Evolutionary conservation across 2,329 filamentous ascomycete genomes (phyloP).

Genomic region (Arthrobotrys megalospora): DNA sequence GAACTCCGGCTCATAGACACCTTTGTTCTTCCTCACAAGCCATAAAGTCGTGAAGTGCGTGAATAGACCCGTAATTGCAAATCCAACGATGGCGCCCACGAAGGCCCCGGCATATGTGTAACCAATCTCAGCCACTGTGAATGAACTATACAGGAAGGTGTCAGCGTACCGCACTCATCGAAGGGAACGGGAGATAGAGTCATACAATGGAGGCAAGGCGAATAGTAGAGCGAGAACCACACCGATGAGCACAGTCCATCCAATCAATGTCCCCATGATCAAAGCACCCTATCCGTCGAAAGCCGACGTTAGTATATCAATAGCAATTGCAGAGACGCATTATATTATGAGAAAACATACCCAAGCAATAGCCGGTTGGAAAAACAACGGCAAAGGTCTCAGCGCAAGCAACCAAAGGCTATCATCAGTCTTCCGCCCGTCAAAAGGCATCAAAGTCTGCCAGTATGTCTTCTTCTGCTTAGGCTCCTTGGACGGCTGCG

Average conservation of each 20-base stretch:
- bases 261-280: conserved; percentile 80
- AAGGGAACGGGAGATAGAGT: conserved; percentile 6
- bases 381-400: conserved; percentile 84
- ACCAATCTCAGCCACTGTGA: conserved; percentile 84
- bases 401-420: conserved; percentile 76
- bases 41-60: conserved; percentile 80
- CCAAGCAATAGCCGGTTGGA: conserved; percentile 90
- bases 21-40: conserved; percentile 81
- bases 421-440: conserved; percentile 85
- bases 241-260: conserved; percentile 94
- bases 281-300: conserved; percentile 64
- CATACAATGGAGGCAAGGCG: conserved; percentile 51
- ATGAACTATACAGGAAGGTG: conserved; percentile 81
- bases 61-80: conserved; percentile 80
- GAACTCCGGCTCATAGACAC: conserved; percentile 90
- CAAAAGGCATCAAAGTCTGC: conserved; percentile 79
- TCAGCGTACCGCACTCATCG: conserved; percentile 24
- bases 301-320: conserved; percentile 49
- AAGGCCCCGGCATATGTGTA: conserved; percentile 90
- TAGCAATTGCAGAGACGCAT: conserved; percentile 32
- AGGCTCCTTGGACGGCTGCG: conserved; percentile 5
- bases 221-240: conserved; percentile 77
- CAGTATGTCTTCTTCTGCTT: conserved; percentile 67
- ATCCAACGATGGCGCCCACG: conserved; percentile 83
- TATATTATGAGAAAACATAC: conserved; percentile 66